Conservation (phyloP, 257 asterid species). For the Forsythia viridissima region DNA sequence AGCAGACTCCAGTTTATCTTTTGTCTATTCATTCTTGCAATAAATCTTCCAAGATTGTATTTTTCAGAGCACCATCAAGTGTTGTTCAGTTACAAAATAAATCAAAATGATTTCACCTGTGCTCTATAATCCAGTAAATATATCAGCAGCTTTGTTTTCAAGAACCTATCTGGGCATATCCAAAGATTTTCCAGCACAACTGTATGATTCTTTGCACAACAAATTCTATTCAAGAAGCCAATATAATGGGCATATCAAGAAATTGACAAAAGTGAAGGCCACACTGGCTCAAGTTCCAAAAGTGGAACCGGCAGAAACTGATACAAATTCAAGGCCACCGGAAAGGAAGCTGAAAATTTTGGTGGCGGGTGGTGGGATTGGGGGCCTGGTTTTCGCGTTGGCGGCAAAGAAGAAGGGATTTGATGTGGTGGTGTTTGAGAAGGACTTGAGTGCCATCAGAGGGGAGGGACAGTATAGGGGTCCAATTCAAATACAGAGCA, state of each 20-base stretch:
- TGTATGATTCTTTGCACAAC: slow-evolving; percentile 32
- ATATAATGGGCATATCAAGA: slow-evolving; percentile 36
- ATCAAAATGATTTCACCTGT: slow-evolving; percentile 47
- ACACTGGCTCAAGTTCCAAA: slow-evolving; percentile 26
- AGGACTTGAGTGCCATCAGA: slow-evolving; percentile 89
- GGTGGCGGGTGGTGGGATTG: slow-evolving; percentile 98
- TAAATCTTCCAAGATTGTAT: background rate
- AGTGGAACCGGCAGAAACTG: slow-evolving; percentile 15
- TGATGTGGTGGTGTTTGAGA: slow-evolving; percentile 93
- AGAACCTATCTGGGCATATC: slow-evolving; percentile 32
- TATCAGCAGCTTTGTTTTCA: slow-evolving; percentile 43
- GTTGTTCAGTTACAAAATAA: background rate
- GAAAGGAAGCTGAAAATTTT: slow-evolving; percentile 67
- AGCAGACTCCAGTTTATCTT: background rate
- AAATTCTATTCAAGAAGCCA: slow-evolving; percentile 16
- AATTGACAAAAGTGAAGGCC: slow-evolving; percentile 35
- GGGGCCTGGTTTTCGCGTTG: slow-evolving; percentile 86
- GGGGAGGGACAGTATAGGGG: slow-evolving; percentile 98
- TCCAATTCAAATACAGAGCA: slow-evolving; percentile 95
- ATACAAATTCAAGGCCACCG: slow-evolving; percentile 10
- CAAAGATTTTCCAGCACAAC: slow-evolving; percentile 38
- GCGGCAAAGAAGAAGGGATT: slow-evolving; percentile 88
- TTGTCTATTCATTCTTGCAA: background rate
- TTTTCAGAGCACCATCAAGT: background rate
- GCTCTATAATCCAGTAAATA: slow-evolving; percentile 48